Percentiles rank a stretch among this genome's conserved stretches.
These are phyloP conservation scores for Amanita pseudoporphyria DNA, from an alignment of 768 basidiomycete genomes.

Conservation along the genomic window DNA sequence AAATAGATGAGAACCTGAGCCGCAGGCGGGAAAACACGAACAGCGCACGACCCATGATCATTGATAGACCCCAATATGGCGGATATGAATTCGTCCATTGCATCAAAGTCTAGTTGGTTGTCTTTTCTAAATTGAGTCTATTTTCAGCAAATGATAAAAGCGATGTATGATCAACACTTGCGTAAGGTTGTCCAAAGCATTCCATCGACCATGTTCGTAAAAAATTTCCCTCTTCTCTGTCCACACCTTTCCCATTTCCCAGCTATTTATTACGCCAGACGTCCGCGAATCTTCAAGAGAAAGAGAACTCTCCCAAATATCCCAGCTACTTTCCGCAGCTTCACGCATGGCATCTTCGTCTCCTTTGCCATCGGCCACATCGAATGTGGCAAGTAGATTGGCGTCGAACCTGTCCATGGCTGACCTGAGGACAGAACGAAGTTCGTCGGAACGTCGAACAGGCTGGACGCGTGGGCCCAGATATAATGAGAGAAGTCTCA, in stretches of 20 bases:
- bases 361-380: conserved; percentile 64
- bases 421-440: conserved; percentile 59
- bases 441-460: conserved; percentile 51
- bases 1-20: conserved; percentile 75
- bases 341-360: conserved; percentile 76
- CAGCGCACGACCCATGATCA: conserved; percentile 73
- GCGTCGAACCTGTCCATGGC: conserved; percentile 88
- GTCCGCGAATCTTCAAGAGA: background rate
- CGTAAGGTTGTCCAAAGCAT: conserved; percentile 77
- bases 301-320: conserved; percentile 49
- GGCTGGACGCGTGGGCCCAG: conserved; percentile 68
- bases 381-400: conserved; percentile 78
- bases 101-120: conserved; percentile 70
- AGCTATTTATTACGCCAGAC: conserved; percentile 36
- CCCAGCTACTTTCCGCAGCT: conserved; percentile 80
- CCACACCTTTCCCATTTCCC: conserved; percentile 95
- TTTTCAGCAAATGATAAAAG: background rate
- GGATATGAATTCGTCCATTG: conserved; percentile 90
- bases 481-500: conserved; percentile 68
- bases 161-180: conserved; percentile 25
- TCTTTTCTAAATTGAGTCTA: conserved; percentile 28
- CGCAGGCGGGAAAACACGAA: conserved; percentile 75
- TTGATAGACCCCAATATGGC: conserved; percentile 52
- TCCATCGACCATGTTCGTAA: conserved; percentile 76
- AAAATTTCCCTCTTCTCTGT: conserved; percentile 93